These are phyloP conservation scores for Apiotrichum laibachii DNA, from an alignment of 1,284 basidiomycete genomes.

Conservation along the genomic window DNA sequence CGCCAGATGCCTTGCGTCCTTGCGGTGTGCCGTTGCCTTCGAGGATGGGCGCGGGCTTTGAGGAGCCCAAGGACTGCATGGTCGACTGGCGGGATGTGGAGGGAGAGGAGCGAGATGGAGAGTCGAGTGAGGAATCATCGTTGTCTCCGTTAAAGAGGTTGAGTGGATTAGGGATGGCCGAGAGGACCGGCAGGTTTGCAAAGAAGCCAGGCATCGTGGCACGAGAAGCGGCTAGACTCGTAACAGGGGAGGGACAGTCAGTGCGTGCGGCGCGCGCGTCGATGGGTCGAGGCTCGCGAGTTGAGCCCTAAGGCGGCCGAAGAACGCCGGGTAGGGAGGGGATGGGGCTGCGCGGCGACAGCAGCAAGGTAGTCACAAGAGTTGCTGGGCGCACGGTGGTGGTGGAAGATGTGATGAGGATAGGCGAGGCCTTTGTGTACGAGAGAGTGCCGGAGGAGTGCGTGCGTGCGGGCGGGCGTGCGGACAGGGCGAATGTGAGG, in stretches of 20 bases:
- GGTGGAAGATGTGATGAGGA: no score
- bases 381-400: no score
- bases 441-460: no score
- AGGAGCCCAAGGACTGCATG: background rate
- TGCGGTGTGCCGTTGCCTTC: background rate
- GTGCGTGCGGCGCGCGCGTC: no score
- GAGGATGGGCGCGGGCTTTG: constrained; percentile 7
- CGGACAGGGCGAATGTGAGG: no score
- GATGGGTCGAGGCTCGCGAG: background rate
- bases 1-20: constrained; percentile 1
- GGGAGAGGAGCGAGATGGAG: background rate
- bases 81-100: background rate
- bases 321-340: no score
- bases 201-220: constrained; percentile 33
- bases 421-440: no score
- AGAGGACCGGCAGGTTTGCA: constrained; percentile 28
- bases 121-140: background rate
- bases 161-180: constrained; percentile 33
- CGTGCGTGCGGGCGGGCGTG: no score
- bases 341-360: no score
- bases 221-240: background rate
- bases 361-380: no score
- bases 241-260: no score
- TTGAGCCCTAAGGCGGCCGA: background rate
- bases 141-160: constrained; percentile 28